A percentile compares a stretch with the other conserved stretches of the same genome.
These are phyloP conservation scores for Pisolithus microcarpus DNA, from an alignment of 768 basidiomycete genomes.

Conservation along the genomic window DNA sequence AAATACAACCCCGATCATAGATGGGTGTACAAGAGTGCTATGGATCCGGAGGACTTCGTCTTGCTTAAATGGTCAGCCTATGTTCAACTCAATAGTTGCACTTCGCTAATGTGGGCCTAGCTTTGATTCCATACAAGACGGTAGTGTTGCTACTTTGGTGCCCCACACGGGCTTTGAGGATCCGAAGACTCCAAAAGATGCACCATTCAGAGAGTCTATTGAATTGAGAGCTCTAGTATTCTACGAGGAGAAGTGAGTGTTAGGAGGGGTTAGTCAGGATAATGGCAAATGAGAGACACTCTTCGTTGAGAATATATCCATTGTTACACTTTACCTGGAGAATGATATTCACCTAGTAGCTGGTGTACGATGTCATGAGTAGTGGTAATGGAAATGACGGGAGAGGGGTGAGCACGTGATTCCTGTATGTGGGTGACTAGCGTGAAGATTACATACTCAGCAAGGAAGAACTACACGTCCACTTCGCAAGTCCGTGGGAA, in stretches of 20 bases:
- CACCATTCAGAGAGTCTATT: slow-evolving; percentile 28
- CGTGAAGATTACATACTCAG: too few species aligned
- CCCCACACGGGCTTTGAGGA: slow-evolving; percentile 32
- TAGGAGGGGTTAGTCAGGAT: too few species aligned
- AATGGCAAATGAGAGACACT: too few species aligned
- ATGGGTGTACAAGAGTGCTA: slow-evolving; percentile 41
- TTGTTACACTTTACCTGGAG: too few species aligned
- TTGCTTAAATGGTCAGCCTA: slow-evolving; percentile 45
- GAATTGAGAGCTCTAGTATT: slow-evolving; percentile 32
- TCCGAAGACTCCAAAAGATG: slow-evolving; percentile 26
- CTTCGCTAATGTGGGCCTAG: slow-evolving; percentile 7
- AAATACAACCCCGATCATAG: slow-evolving; percentile 32
- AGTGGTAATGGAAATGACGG: too few species aligned
- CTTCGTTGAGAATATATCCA: too few species aligned
- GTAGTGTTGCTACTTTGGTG: slow-evolving; percentile 25
- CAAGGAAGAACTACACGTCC: too few species aligned
- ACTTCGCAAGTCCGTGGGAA: not conserved
- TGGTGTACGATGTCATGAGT: too few species aligned
- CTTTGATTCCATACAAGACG: slow-evolving; percentile 30
- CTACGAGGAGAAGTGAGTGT: slow-evolving; percentile 17
- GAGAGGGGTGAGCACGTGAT: too few species aligned
- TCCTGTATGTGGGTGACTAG: too few species aligned
- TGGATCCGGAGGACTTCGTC: slow-evolving; percentile 39
- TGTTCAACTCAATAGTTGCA: not conserved
- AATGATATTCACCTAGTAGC: too few species aligned